Evolutionary conservation across 2,329 filamentous ascomycete genomes (phyloP), one percentile per base, ranked within the genome.

Genomic region (Chaetomium sp.): DNA sequence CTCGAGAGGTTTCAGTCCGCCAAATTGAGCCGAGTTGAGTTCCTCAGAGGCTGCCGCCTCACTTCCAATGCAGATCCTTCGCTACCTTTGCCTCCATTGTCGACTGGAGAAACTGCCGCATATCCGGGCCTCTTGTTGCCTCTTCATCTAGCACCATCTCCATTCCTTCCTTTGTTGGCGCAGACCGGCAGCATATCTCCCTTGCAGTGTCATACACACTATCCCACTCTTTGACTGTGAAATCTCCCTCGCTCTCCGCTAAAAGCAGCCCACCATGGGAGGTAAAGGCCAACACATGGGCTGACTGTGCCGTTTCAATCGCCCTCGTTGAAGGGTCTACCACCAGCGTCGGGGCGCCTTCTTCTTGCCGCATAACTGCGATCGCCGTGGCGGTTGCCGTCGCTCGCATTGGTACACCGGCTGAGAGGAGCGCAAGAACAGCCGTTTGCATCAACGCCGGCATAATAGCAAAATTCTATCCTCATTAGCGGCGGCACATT

Each of bases 231-330:
- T 83, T 78, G 61, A 88, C 76, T 47, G 82, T 81, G 67, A 96
- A 97, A 3, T 74, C 72, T 0, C 92, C 92, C 65, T 92, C 84
- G 65, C 90, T 95, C 72, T 96, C 88, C 37, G 82, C 85, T 43
- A 96, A 72, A 27, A 96, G 72, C 51, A 95, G 74, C 57, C 89
- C 84, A 7, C 86, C 81, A 51, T 83, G 76, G 1, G 85, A 84
- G n/a, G 86, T 86, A 68, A 94, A 95, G 5, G 85, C 87, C 56
- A 96, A 78, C n/a, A 88, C 89, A 68, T 96, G 92, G 27, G 89
- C 73, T 5, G 90, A 95, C 54, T 74, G 77, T 9, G 87, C 85
- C 46, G 74, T 72, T 61, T 82, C 76, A 46, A 85, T 76, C 58
- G 88, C 78, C 27, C 80, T 75, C 5, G 82, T 76, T 4, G 80